A percentile compares a stretch with the other conserved stretches of the same genome.
Conservation (phyloP, 176 grass and related monocot genomes). For the Oryza coarctata region DNA sequence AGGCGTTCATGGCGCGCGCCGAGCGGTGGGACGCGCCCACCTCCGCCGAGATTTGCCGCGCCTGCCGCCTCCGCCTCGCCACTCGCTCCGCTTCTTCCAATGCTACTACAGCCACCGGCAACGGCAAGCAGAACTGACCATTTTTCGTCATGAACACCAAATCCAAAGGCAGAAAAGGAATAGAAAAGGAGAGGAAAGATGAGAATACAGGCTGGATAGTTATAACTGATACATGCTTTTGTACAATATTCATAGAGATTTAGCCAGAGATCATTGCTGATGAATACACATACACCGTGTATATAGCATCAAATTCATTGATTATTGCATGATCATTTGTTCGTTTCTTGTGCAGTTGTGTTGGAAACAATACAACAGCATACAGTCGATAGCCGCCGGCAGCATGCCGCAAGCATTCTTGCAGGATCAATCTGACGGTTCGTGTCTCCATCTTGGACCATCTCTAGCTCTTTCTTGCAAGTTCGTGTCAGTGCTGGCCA, state of each 20-base stretch:
- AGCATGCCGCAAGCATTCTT: neutral
- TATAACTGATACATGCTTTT: neutral
- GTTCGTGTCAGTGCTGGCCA: neutral
- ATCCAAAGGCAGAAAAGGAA: neutral
- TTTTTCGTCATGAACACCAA: neutral
- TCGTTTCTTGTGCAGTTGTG: neutral
- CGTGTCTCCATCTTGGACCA: neutral
- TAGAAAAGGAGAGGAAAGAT: neutral
- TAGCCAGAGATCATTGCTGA: neutral
- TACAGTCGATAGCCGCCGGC: too few relatives aligned
- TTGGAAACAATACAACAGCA: neutral
- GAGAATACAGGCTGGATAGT: neutral
- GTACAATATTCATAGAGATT: neutral
- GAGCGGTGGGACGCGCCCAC: constrained; percentile 50
- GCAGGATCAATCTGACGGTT: neutral
- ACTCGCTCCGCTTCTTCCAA: neutral
- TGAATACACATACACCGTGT: neutral
- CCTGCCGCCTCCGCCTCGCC: constrained; percentile 10
- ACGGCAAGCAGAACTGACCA: neutral
- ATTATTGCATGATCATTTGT: neutral
- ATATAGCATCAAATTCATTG: neutral
- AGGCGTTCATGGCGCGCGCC: neutral
- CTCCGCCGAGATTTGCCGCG: constrained; percentile 44
- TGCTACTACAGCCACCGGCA: neutral
- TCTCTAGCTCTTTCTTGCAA: neutral